Conservation (phyloP, 2,329 filamentous ascomycete genomes). For the Aspergillus hiratsukae region DNA sequence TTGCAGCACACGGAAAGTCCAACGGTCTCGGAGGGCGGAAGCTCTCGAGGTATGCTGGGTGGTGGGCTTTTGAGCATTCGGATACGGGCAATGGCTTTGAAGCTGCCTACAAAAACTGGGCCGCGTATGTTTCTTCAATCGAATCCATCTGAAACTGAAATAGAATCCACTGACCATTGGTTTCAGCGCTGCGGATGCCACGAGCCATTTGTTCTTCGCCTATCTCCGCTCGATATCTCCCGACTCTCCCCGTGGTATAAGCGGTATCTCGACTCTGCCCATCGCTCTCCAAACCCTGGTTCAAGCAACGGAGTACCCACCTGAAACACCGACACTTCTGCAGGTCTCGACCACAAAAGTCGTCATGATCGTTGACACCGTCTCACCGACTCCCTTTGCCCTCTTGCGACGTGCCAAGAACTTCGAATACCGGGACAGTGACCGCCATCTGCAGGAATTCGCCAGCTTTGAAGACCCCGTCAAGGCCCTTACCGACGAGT, state of each 20-base stretch:
- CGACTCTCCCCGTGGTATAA: slow-evolving; percentile 63
- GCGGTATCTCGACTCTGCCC: slow-evolving; percentile 79
- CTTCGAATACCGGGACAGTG: slow-evolving; percentile 90
- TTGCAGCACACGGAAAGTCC: slow-evolving; percentile 86
- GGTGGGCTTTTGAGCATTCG: slow-evolving; percentile 95
- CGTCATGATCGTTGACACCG: slow-evolving; percentile 92
- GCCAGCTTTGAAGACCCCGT: slow-evolving; percentile 87
- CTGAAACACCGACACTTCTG: slow-evolving; percentile 69
- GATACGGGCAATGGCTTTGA: slow-evolving; percentile 91
- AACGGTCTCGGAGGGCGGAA: slow-evolving; percentile 93
- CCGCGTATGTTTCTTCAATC: slow-evolving; percentile 52
- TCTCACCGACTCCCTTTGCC: slow-evolving; percentile 91
- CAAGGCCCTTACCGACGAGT: slow-evolving; percentile 85
- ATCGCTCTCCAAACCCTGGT: slow-evolving; percentile 87
- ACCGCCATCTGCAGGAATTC: slow-evolving; percentile 77
- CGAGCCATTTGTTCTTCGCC: slow-evolving; percentile 95
- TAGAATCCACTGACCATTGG: slow-evolving; percentile 25
- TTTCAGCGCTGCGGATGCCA: slow-evolving; percentile 81
- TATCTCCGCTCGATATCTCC: slow-evolving; percentile 88
- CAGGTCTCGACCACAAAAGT: slow-evolving; percentile 81
- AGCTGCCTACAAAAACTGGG: slow-evolving; percentile 86
- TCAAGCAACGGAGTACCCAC: slow-evolving; percentile 91
- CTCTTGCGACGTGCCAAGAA: slow-evolving; percentile 85
- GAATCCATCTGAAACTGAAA: background rate
- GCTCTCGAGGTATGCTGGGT: slow-evolving; percentile 88